Conservation (phyloP, 352 stramenopile species). For the Phytophthora europaea region DNA sequence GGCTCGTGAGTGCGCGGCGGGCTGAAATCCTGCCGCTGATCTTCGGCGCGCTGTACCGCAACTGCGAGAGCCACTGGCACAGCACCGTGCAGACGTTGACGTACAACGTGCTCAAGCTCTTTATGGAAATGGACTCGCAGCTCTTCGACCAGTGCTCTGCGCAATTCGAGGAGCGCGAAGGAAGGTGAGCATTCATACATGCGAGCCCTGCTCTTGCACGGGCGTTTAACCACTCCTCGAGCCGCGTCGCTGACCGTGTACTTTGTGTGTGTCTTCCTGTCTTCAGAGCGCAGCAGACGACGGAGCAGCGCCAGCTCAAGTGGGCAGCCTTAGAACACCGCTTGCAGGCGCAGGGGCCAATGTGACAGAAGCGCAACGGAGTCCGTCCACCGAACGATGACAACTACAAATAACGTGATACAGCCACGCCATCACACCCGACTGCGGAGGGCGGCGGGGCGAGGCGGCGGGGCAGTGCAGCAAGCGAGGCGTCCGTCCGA, state of each 20-base stretch:
- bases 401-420: constrained; percentile 32
- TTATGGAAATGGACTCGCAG: constrained; percentile 91
- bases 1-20: constrained; percentile 95
- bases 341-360: constrained; percentile 44
- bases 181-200: constrained; percentile 39
- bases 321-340: constrained; percentile 64
- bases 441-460: constrained; percentile 17
- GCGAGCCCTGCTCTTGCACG: constrained; percentile 21
- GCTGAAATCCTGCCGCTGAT: constrained; percentile 96
- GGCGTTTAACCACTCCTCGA: constrained; percentile 15
- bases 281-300: constrained; percentile 44
- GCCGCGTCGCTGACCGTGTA: constrained; percentile 8
- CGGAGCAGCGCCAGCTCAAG: constrained; percentile 57
- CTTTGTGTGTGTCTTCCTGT: background rate
- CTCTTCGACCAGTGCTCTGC: constrained; percentile 86
- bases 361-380: constrained; percentile 27
- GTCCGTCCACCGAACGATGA: constrained; percentile 15
- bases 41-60: constrained; percentile 90
- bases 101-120: constrained; percentile 80
- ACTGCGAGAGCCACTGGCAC: constrained; percentile 95
- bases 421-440: constrained; percentile 1
- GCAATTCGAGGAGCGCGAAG: constrained; percentile 68
- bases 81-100: constrained; percentile 95
- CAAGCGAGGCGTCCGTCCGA: constrained; percentile 1
- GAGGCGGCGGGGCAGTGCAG: constrained; percentile 10